phyloP scores from a whole-genome alignment of 2,329 filamentous ascomycete species.

The Trichoderma sp. region DNA sequence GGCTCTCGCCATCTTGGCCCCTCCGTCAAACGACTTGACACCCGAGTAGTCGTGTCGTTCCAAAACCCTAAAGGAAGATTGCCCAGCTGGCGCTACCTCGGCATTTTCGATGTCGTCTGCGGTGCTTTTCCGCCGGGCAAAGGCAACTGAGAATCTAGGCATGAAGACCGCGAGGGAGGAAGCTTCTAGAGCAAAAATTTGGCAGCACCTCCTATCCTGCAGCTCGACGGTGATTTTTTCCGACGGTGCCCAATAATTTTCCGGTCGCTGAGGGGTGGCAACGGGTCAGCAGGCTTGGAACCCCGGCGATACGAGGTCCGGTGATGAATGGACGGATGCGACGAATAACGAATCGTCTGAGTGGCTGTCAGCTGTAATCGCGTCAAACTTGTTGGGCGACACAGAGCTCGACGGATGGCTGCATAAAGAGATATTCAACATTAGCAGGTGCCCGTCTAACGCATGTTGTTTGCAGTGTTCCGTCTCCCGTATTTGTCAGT shows the following conservation, averaged over 20 bases:
- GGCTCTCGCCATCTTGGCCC: constrained; percentile 47
- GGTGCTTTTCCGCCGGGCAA: constrained; percentile 62
- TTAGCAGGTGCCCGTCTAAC: constrained; percentile 23
- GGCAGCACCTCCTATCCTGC: constrained; percentile 26
- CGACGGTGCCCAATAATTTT: constrained; percentile 22
- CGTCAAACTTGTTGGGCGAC: constrained; percentile 28
- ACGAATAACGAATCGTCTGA: constrained; percentile 20
- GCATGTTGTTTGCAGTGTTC: neutral
- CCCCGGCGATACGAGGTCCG: constrained; percentile 28
- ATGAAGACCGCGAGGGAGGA: constrained; percentile 49
- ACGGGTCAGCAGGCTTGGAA: constrained; percentile 21
- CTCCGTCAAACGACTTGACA: constrained; percentile 55
- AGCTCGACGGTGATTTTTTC: constrained; percentile 28
- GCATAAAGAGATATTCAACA: constrained; percentile 23
- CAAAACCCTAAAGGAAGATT: constrained; percentile 61
- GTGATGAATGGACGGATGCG: constrained; percentile 16
- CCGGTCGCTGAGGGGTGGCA: constrained; percentile 21
- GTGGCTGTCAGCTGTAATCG: constrained; percentile 22
- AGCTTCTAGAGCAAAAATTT: constrained; percentile 2
- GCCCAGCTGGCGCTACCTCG: constrained; percentile 45
- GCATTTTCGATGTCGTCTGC: constrained; percentile 58
- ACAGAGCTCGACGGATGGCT: constrained; percentile 24
- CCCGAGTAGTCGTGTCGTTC: constrained; percentile 52
- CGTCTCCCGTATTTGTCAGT: constrained; percentile 1
- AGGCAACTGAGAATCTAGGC: constrained; percentile 64